Percentiles rank a stretch among this genome's conserved stretches.
These are phyloP conservation scores for Gastrolobium bilobum DNA, from an alignment of 306 rosid genomes.

Conservation along the genomic window DNA sequence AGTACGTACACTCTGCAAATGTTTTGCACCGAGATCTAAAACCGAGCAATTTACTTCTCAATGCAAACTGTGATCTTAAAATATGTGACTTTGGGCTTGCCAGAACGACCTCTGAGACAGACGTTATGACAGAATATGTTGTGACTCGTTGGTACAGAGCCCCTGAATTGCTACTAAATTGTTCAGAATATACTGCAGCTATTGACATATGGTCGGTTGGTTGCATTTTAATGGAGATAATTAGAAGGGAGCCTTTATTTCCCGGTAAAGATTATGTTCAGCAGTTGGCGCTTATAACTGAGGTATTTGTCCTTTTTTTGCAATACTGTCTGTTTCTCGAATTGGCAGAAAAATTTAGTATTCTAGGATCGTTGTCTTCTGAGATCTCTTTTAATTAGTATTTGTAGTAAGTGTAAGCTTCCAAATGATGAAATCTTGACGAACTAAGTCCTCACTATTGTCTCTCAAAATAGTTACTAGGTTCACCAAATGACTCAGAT, in stretches of 20 bases:
- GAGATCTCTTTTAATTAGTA: constrained; percentile 15
- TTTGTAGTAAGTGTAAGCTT: constrained; percentile 6
- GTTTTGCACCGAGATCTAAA: constrained; percentile 66
- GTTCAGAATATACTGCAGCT: constrained; percentile 66
- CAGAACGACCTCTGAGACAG: constrained; percentile 67
- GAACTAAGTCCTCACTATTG: constrained; percentile 31
- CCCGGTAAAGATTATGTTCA: constrained; percentile 69
- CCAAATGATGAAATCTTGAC: constrained; percentile 28
- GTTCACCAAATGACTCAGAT: constrained; percentile 90
- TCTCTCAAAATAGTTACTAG: constrained; percentile 68
- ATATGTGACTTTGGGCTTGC: constrained; percentile 69
- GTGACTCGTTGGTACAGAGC: constrained; percentile 71
- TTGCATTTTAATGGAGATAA: constrained; percentile 65
- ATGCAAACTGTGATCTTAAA: constrained; percentile 64
- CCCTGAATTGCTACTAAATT: constrained; percentile 62
- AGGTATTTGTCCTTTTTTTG: constrained; percentile 47
- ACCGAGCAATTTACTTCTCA: constrained; percentile 69
- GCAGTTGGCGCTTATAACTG: constrained; percentile 60
- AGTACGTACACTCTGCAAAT: constrained; percentile 63
- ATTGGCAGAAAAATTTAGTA: constrained; percentile 9
- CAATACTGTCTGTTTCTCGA: constrained; percentile 8
- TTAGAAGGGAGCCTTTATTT: constrained; percentile 62
- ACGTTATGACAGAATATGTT: constrained; percentile 66
- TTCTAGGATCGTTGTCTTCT: constrained; percentile 29
- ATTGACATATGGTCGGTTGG: constrained; percentile 72